Base-by-base conservation (phyloP, 2,329 filamentous ascomycete genomes). In the Zasmidium cellare region DNA sequence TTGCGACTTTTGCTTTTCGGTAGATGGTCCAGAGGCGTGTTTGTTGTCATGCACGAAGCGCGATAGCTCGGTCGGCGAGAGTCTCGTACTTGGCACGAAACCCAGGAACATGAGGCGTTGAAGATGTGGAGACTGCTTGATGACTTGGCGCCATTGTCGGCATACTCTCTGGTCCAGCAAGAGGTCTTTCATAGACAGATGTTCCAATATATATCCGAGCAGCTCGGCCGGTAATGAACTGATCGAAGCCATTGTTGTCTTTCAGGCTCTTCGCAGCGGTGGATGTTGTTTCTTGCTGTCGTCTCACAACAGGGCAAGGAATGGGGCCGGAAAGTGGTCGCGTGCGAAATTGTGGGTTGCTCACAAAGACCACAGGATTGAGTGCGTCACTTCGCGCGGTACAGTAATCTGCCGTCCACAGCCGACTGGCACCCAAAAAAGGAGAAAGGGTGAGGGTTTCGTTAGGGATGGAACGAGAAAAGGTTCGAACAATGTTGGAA, bases 111-210 rank as follows among this genome's bases (percentile, higher is more conserved):
- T 52, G 16, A 12, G 31, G 31, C 56, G 51, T 47, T 48, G 59
- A 3, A 62, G 57, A 25, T 28, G 41, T 5, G 61, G 53, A 1
- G 59, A 64, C 19, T 20, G 9, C n/a, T 35, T 19, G 38, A 58
- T 56, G 6, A 60, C 52, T 23, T 55, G 35, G 24, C 35, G 57
- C 61, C 59, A 62, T 12, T 51, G 49, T n/a, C 14, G 23, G 35
- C 48, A 64, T 3, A 64, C 57, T 22, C 56, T 45, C 46, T 58
- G 51, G 38, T 51, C 14, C 2, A 51, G 56, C 16, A 62, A 31
- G 12, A 64, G 54, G 16, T 62, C 55, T 24, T 35, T 50, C 55
- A 62, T 58, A 9, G 55, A 53, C 14, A 60, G 50, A 18, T 59
- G 45, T 18, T 54, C 46, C 9, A 64, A 44, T 20, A 62, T 50